Evolutionary conservation across 2,329 filamentous ascomycete species (phyloP), one percentile per base, ranked within the genome.

Genomic region (Phoma sp.): DNA sequence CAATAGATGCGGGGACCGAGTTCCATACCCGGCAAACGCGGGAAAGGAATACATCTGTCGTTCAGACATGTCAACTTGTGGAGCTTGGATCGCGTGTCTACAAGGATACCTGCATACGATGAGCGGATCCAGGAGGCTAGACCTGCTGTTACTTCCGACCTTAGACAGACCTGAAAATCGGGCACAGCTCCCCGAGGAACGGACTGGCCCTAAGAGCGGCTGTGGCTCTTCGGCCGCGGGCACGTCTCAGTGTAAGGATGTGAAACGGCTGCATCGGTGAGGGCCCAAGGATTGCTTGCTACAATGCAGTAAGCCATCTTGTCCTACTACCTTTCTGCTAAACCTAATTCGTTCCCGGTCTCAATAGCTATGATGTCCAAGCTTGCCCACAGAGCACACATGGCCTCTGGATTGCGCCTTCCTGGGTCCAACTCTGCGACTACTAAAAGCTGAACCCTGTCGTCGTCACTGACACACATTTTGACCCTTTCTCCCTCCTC

Each of bases 201-300:
- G 60, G 66, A 62, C 64, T 54, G 56, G 37, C 62, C 52, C 45
- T 59, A 58, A 59, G 51, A 55, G 48, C 60, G 61, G 64, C 48
- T 62, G 61, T 68, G 60, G 61, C 60, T 60, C 59, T 57, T 57
- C 52, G 59, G 46, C 56, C 57, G 59, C 53, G 55, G 59, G 52
- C 55, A 52, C 56, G 39, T 57, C 43, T 48, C 59, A 60, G 62
- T 56, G 65, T 46, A 59, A 53, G 56, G 54, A 56, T 63, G 66
- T 63, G 63, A 62, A 65, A 60, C 63, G 57, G 55, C 59, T 63
- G 63, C 64, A 55, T 65, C 65, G 67, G 66, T 67, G 64, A 68
- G 60, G 64, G 62, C 60, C 56, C 62, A 66, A 69, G 54, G 37
- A 63, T 38, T 56, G 60, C 57, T 60, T 59, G 59, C 64, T 65